Base-by-base conservation (phyloP, 257 asterid species). In the Capsicum rhomboideum region DNA sequence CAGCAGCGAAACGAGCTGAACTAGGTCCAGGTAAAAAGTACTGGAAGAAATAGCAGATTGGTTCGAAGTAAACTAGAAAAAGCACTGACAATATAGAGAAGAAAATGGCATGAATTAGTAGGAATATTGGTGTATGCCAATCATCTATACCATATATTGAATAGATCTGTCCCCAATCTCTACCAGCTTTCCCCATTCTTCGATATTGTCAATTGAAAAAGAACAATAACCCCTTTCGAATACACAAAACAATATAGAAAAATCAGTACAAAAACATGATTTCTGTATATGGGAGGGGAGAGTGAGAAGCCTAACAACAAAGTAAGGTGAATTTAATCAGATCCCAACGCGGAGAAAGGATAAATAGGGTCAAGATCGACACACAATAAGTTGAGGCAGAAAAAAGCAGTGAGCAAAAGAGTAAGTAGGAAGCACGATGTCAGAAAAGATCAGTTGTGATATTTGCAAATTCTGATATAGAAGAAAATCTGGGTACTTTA, bases 161-260 rank as follows among this genome's bases (percentile, higher is more conserved):
- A 64, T 94, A 94, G 99, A 96, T 96, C 96, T 96, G 98, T 61
- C 93, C 81, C 99, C 99, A 96, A 56, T 96, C 99, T 88, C 99
- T 84, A 3, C 90, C 91, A 2, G 93, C 52, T 87, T 92, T 93
- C 4, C 98, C 97, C 98, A 92, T 95, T 12, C 40, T 34, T 34
- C 40, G 40, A 4, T 34, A 34, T 34, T 34, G 40, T 34, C 40
- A 34, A 34, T 34, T 34, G 40, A 34, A 34, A 34, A 34, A 4
- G 40, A 34, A 34, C 40, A 34, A 34, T 34, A 34, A n/a, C n/a
- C n/a, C n/a, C n/a, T n/a, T n/a, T n/a, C 4, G 40, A 34, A 34
- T 34, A 34, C 4, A 34, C 40, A 34, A 34, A 34, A 34, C 40
- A 34, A 34, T 34, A 34, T 5, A 2, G 40, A 34, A 34, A 34